Conservation (phyloP, 306 rosid genomes). For the Rosa rugosa region DNA sequence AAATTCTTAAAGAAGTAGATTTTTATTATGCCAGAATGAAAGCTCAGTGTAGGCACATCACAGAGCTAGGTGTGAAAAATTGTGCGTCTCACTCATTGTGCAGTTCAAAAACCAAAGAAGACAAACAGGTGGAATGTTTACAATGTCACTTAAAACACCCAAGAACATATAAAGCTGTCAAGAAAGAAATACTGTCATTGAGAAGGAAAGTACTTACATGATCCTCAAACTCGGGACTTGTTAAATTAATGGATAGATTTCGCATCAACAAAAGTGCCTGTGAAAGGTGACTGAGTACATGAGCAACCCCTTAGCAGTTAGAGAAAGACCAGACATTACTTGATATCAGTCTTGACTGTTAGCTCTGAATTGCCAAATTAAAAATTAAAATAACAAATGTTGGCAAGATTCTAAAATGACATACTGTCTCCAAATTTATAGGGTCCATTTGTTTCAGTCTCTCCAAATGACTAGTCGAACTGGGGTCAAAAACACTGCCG, state of each 20-base stretch:
- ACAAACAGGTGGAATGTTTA: neutral
- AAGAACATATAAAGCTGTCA: neutral
- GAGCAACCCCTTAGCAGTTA: neutral
- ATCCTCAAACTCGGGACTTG: constrained; percentile 73
- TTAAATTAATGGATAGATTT: constrained; percentile 72
- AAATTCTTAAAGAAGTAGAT: neutral
- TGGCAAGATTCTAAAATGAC: constrained; percentile 22
- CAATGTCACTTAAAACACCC: neutral
- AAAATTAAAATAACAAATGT: neutral
- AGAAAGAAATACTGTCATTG: neutral
- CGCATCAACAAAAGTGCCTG: constrained; percentile 80
- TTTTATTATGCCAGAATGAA: neutral
- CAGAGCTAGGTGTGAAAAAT: neutral
- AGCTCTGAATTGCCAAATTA: neutral
- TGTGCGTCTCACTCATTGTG: neutral
- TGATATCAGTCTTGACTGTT: neutral
- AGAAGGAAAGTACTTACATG: constrained; percentile 56
- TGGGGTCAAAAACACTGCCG: constrained; percentile 85
- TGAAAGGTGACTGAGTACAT: constrained; percentile 26
- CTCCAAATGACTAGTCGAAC: constrained; percentile 58
- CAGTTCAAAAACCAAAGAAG: neutral
- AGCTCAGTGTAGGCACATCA: neutral
- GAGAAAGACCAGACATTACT: neutral
- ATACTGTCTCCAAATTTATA: constrained; percentile 82
- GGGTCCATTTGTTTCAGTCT: constrained; percentile 79